Evolutionary conservation across 352 stramenopile genomes (phyloP), one percentile per base, ranked within the genome.

Genomic region (Phytophthora sp.): DNA sequence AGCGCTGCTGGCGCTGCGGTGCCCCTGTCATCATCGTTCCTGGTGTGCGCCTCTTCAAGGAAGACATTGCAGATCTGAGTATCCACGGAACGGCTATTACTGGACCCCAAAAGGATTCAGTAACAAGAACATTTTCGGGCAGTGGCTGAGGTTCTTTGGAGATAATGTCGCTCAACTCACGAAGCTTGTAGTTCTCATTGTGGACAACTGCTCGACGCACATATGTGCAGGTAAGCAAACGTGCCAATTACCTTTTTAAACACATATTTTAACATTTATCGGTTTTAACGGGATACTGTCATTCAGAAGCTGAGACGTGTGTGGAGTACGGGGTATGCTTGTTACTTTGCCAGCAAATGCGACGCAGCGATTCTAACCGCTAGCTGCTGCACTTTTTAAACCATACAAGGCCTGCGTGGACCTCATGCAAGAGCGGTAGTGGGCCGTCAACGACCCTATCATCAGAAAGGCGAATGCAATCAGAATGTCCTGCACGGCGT

Each of bases 341-440:
- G 24, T 35, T 9, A 20, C 44, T 51, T 51, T 51, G 24, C 44
- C 23, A 23, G 23, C 23, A 23, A 51, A 51, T 35, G 44, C 44
- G 13, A 51, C 44, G 23, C 24, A 36, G 5, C n/a, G 33, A 15
- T 35, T 35, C 24, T 13, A 51, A 35, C 44, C 44, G 16, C 11
- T 36, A 5, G 24, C 18, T 18, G 9, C 30, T 13, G 41, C 41
- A 15, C 8, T 30, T 0, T 49, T 49, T 0, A 49, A 49, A 5
- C 41, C 23, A 11, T 49, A 20, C 41, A 30, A 51, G 13, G 23
- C 27, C 13, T 41, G 35, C 15, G 35, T 21, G 4, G 35, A 41
- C 35, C 35, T 41, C n/a, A 41, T 41, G 15, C 13, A 21, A 41
- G 35, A 41, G 35, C 15, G 35, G 13, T 41, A 21, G 35, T 41